Base-by-base conservation (phyloP, 352 stramenopile species). In the Globisporangium spinosum region DNA sequence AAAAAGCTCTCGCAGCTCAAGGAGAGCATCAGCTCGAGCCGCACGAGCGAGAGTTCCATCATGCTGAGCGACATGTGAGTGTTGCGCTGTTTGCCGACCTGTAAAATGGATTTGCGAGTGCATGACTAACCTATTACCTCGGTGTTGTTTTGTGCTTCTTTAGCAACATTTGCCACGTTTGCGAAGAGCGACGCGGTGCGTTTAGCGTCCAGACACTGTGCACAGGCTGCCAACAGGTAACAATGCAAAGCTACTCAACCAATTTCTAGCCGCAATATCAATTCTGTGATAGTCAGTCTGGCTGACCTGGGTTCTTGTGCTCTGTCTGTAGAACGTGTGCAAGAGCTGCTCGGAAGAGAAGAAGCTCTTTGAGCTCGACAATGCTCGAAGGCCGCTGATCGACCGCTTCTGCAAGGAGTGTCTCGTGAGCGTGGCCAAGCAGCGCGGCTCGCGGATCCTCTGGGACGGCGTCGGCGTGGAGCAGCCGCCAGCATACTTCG, bases 371-470 rank as follows among this genome's bases (percentile, higher is more conserved):
- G 70, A 79, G 62, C 63, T 83, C 32, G 74, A 84, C 60, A 74
- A 77, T 40, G 77, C 59, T n/a, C 68, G 74, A 0, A 68, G 74
- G 10, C 72, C 75, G 23, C 74, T 80, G 35, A 75, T 72, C 38
- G 70, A 80, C 7, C 77, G 77, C 6, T 86, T 86, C 60, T 86
- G 78, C 56, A 79, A 77, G 47, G 22, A 72, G 40, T 83, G 76
- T 35, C 57, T 83, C 62, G 77, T 76, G 63, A 68, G 34, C 56
- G 75, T 71, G 22, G 58, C 58, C 13, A 38, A 10, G 22, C 58
- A 64, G 58, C 58, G 58, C 38, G 58, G 58, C 20, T 64, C 58
- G 22, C 51, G 32, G 38, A 56, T 64, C 40, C 20, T 15, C 17
- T 64, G 58, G 58, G 58, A 64, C 58, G 58, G 58, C 23, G 27